These are phyloP conservation scores for Pythium aristosporum DNA, from an alignment of 352 stramenopile genomes.

Conservation along the genomic window DNA sequence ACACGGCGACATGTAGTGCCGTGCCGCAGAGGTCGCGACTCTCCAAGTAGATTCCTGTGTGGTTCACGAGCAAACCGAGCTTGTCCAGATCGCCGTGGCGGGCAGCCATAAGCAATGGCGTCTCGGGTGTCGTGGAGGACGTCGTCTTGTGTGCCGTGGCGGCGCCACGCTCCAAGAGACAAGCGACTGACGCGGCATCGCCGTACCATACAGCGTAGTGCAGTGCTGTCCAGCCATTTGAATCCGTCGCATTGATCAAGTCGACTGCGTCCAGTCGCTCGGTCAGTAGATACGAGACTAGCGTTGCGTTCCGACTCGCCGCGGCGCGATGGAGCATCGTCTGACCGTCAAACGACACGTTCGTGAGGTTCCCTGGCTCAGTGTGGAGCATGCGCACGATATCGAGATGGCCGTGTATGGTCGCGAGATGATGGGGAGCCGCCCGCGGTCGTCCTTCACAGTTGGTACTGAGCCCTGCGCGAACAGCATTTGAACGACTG, in stretches of 20 bases:
- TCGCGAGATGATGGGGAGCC: not conserved
- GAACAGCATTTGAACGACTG: not conserved
- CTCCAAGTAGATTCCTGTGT: not conserved
- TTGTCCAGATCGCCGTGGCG: not conserved
- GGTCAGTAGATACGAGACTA: conserved; percentile 4
- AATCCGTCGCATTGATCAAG: not conserved
- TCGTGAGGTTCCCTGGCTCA: not conserved
- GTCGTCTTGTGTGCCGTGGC: too few species aligned
- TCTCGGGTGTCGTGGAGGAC: not conserved
- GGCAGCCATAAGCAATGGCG: not conserved
- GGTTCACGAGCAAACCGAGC: not conserved
- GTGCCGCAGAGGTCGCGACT: not conserved
- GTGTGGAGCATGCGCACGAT: not conserved
- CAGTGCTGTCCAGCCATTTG: not conserved
- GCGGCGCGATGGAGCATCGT: conserved; percentile 10
- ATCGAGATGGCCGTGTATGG: not conserved
- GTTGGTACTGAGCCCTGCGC: not conserved
- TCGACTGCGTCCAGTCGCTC: not conserved
- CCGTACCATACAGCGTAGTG: conserved; percentile 6
- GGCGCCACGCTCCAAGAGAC: not conserved
- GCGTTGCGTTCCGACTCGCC: not conserved
- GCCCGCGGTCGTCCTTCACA: not conserved
- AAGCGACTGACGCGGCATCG: not conserved
- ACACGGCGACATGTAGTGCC: not conserved
- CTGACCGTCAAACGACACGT: not conserved